phyloP scores from a whole-genome alignment of 2,329 filamentous ascomycete genomes.

The Teratosphaeria destructans region DNA sequence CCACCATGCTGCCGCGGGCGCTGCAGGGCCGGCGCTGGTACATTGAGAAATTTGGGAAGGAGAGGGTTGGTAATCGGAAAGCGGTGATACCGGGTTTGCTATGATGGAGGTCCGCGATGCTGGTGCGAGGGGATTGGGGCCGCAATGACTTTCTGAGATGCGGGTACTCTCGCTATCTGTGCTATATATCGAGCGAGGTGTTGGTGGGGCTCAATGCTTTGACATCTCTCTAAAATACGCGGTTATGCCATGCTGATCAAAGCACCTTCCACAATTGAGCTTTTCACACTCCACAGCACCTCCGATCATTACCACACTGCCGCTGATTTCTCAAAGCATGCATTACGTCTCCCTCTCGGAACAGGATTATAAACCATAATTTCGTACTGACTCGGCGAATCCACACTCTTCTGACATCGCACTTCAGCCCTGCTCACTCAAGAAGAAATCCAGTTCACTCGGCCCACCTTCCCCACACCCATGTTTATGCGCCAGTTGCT shows the following conservation, averaged over 20 bases:
- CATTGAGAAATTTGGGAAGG: slow-evolving; percentile 71
- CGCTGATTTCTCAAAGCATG: not conserved
- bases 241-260: not conserved
- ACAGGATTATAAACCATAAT: too few species aligned
- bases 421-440: slow-evolving; percentile 26
- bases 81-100: slow-evolving; percentile 57
- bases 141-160: not conserved
- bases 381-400: too few species aligned
- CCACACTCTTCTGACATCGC: not conserved
- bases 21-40: slow-evolving; percentile 80
- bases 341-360: too few species aligned
- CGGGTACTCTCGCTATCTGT: not conserved
- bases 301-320: not conserved
- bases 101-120: slow-evolving; percentile 14
- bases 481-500: slow-evolving; percentile 76
- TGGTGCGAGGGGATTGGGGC: not conserved
- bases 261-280: not conserved
- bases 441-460: slow-evolving; percentile 69
- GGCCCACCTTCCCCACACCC: slow-evolving; percentile 53
- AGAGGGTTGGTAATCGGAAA: slow-evolving; percentile 64
- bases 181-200: not conserved
- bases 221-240: not conserved
- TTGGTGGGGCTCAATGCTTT: not conserved
- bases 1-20: slow-evolving; percentile 83
- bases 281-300: not conserved